Percentiles rank a stretch among this genome's conserved stretches.
phyloP scores from a whole-genome alignment of 2,329 filamentous ascomycete species.

The Cladosporium colombiae region DNA sequence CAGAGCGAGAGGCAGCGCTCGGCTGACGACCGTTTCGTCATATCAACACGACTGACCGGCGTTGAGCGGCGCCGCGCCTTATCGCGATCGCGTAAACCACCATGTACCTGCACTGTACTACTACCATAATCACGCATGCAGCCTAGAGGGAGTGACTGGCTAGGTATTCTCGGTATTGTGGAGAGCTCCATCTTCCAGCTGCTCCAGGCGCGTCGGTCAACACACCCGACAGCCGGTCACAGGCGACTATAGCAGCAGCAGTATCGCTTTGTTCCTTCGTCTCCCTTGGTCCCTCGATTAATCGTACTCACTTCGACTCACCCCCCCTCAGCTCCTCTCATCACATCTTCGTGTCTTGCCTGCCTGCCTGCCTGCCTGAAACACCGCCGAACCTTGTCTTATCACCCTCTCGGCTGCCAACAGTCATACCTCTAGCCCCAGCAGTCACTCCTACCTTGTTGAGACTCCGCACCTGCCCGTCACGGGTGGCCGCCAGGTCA shows the following conservation, averaged over 20 bases:
- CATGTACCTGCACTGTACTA: background rate
- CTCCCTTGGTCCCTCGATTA: background rate
- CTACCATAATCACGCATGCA: background rate
- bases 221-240: conserved; percentile 1
- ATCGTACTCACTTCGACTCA: conserved; percentile 2
- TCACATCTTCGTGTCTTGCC: background rate
- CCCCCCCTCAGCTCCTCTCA: conserved; percentile 1
- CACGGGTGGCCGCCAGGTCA: conserved; percentile 15
- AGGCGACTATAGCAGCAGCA: conserved; percentile 5
- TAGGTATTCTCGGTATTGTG: background rate
- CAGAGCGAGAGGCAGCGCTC: background rate
- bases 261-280: background rate
- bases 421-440: background rate
- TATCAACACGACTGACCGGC: background rate
- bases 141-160: background rate
- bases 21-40: background rate
- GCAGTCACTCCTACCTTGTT: conserved; percentile 17
- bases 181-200: conserved; percentile 1
- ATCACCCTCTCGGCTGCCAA: conserved; percentile 7
- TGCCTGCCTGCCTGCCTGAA: background rate
- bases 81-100: background rate
- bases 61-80: background rate
- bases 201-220: conserved; percentile 2
- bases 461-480: conserved; percentile 17
- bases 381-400: conserved; percentile 16